Evolutionary conservation across 441 rosid species (phyloP).

Genomic region (Croton setiger): DNA sequence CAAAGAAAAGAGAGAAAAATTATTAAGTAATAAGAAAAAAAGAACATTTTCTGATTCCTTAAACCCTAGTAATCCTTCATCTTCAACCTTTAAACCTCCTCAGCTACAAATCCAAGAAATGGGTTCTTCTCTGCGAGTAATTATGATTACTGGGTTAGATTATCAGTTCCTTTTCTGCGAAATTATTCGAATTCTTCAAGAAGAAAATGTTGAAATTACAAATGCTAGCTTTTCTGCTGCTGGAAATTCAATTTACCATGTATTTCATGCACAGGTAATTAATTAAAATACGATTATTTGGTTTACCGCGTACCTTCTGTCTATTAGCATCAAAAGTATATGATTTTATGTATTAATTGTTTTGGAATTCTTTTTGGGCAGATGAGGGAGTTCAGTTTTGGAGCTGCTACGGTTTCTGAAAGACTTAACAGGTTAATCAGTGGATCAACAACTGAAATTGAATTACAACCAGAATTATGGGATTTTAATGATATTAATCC

Average conservation of each 20-base stretch:
- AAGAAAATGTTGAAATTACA: conserved; percentile 32
- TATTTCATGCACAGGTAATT: conserved; percentile 44
- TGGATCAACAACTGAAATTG: conserved; percentile 25
- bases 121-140: conserved; percentile 37
- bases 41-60: conserved; percentile 19
- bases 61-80: not conserved
- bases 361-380: conserved; percentile 4
- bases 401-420: conserved; percentile 31
- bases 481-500: conserved; percentile 24
- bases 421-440: conserved; percentile 32
- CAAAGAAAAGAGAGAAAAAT: conserved; percentile 30
- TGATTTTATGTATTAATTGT: not conserved
- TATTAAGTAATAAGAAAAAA: conserved; percentile 22
- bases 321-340: too few relatives aligned
- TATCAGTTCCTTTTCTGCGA: conserved; percentile 36
- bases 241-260: conserved; percentile 28
- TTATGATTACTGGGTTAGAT: conserved; percentile 23
- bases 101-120: conserved; percentile 31
- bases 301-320: too few relatives aligned
- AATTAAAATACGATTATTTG: not conserved
- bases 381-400: conserved; percentile 27
- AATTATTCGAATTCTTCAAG: conserved; percentile 35
- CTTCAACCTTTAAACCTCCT: conserved; percentile 20
- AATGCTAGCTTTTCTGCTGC: conserved; percentile 33
- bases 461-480: conserved; percentile 28